Evolutionary conservation across 2,329 filamentous ascomycete genomes (phyloP).

Genomic region (Monosporascus cannonballus): DNA sequence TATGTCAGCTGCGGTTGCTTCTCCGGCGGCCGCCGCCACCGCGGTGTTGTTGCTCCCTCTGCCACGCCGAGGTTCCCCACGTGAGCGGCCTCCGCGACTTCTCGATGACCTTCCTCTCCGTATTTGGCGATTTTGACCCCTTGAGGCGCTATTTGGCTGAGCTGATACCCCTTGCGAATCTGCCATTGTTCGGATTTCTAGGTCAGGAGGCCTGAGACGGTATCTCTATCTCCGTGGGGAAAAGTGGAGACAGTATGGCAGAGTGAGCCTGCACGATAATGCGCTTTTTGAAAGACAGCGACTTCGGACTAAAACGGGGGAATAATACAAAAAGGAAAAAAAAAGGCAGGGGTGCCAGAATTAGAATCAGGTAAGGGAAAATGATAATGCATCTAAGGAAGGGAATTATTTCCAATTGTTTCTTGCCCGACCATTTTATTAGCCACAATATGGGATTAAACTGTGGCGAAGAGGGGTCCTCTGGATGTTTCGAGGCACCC

Average conservation of each 20-base stretch:
- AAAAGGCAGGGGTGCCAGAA: background rate
- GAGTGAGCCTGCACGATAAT: conserved; percentile 7
- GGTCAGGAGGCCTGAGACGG: background rate
- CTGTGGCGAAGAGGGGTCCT: background rate
- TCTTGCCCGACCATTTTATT: too few species aligned
- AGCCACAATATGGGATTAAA: too few species aligned
- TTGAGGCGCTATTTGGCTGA: conserved; percentile 4
- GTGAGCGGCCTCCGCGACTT: conserved; percentile 7
- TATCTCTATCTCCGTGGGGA: background rate
- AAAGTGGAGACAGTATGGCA: background rate
- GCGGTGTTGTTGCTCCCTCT: conserved; percentile 2
- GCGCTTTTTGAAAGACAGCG: conserved; percentile 45
- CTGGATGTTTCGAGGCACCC: background rate
- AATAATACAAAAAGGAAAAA: conserved; percentile 12
- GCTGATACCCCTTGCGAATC: conserved; percentile 4
- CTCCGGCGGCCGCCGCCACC: background rate
- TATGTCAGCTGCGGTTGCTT: background rate
- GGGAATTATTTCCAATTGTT: too few species aligned
- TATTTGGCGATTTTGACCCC: conserved; percentile 8
- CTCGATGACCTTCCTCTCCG: conserved; percentile 14
- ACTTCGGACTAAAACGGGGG: conserved; percentile 23
- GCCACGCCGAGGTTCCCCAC: conserved; percentile 5
- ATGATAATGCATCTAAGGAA: too few species aligned
- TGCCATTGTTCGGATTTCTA: conserved; percentile 9
- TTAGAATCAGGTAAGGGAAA: too few species aligned